Evolutionary conservation across 2,329 filamentous ascomycete species (phyloP).

Genomic region (Ophiosphaerella narmari): DNA sequence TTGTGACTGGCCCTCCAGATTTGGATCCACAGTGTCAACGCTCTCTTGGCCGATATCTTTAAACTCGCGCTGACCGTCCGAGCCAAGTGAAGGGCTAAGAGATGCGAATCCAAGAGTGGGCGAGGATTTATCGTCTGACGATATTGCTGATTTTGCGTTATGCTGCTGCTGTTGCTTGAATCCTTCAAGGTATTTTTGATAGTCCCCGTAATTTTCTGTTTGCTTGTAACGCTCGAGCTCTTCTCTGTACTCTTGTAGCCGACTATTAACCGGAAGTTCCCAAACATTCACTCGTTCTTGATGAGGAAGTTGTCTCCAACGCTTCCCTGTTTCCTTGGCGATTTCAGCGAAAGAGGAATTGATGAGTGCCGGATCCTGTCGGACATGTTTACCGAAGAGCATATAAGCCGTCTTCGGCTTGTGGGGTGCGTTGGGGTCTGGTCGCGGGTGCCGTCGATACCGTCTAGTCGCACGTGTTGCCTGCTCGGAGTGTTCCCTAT

Average conservation of each 20-base stretch:
- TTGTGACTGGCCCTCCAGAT: background rate
- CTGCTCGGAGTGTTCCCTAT: constrained; percentile 13
- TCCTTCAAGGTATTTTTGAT: constrained; percentile 4
- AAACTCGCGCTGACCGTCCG: background rate
- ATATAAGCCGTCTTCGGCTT: constrained; percentile 15
- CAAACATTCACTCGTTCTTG: background rate
- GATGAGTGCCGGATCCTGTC: constrained; percentile 9
- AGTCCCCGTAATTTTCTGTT: constrained; percentile 6
- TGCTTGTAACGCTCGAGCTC: constrained; percentile 7
- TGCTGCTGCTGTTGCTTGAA: constrained; percentile 6
- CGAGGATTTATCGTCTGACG: background rate
- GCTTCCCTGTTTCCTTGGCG: constrained; percentile 7
- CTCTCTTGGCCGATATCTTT: constrained; percentile 1
- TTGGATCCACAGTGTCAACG: background rate
- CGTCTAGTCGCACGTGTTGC: constrained; percentile 7
- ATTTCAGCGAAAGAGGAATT: constrained; percentile 7
- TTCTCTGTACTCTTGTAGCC: constrained; percentile 4
- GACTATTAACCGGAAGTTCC: constrained; percentile 2
- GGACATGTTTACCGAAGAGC: constrained; percentile 11
- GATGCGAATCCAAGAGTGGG: background rate
- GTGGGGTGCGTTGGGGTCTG: constrained; percentile 7
- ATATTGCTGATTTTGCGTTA: background rate
- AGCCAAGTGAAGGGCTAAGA: background rate
- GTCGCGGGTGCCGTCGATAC: constrained; percentile 11
- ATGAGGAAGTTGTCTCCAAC: constrained; percentile 1